Evolutionary conservation across 805 yeast genomes (phyloP).

Genomic region (Priceomyces carsonii): DNA sequence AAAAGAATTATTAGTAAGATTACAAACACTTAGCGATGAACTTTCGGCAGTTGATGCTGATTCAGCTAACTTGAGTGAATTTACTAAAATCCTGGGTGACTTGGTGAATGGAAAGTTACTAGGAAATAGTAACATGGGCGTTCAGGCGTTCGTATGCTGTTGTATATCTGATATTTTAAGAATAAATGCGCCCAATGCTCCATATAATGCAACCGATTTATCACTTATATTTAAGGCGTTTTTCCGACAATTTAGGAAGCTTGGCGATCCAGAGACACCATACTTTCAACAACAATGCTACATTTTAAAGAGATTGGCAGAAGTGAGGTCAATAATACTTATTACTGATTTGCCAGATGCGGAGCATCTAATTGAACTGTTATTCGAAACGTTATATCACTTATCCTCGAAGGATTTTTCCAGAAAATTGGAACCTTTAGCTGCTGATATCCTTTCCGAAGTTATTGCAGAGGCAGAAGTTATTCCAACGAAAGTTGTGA

Average conservation of each 20-base stretch:
- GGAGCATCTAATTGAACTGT: conserved; percentile 48
- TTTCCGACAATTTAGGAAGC: conserved; percentile 57
- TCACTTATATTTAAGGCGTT: conserved; percentile 67
- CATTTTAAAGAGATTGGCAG: conserved; percentile 67
- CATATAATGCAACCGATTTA: conserved; percentile 66
- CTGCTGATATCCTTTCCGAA: conserved; percentile 73
- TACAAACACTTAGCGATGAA: conserved; percentile 61
- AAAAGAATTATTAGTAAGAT: conserved; percentile 58
- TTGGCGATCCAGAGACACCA: conserved; percentile 57
- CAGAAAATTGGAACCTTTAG: conserved; percentile 56
- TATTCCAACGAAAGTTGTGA: conserved; percentile 60
- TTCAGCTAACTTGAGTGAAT: conserved; percentile 44
- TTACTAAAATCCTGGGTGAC: conserved; percentile 46
- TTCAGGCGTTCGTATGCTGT: conserved; percentile 70
- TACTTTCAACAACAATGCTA: conserved; percentile 64
- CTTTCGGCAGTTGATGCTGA: conserved; percentile 65
- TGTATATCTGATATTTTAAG: conserved; percentile 75
- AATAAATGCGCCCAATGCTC: conserved; percentile 87
- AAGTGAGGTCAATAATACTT: conserved; percentile 71
- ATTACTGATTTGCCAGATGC: conserved; percentile 74
- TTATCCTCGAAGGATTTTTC: conserved; percentile 48
- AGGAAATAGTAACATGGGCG: conserved; percentile 62
- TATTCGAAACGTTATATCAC: conserved; percentile 66
- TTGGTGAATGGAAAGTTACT: conserved; percentile 60
- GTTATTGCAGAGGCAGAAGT: conserved; percentile 69